Evolutionary conservation across 2,329 filamentous ascomycete genomes (phyloP).

Genomic region (Tolypocladium endophyticum): DNA sequence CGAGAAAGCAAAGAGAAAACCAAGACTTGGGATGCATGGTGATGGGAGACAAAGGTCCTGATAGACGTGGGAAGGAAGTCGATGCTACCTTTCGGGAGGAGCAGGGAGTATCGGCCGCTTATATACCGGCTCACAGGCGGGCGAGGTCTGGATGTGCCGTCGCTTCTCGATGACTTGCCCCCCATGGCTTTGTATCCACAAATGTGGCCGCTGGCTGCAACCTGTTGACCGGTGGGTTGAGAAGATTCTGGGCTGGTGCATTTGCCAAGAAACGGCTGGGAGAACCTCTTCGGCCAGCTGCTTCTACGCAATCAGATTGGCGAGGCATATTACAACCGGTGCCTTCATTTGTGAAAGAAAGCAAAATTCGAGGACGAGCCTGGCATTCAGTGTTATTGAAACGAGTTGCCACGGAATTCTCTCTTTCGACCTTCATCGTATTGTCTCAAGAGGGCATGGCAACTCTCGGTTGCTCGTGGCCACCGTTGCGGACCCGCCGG

Average conservation of each 20-base stretch:
- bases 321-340: not conserved
- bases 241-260: not conserved
- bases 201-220: not conserved
- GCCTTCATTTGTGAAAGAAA: not conserved
- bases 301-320: not conserved
- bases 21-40: conserved; percentile 6
- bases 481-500: not conserved
- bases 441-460: not conserved
- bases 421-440: not conserved
- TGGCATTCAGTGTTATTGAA: not conserved
- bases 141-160: not conserved
- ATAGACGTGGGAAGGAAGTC: not conserved
- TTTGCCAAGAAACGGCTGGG: conserved; percentile 3
- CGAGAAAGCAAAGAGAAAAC: conserved; percentile 6
- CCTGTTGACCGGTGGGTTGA: not conserved
- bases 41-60: not conserved
- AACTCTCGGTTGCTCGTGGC: not conserved
- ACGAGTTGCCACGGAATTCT: not conserved
- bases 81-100: not conserved
- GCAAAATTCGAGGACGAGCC: not conserved
- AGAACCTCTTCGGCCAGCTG: conserved; percentile 3
- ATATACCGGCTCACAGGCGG: not conserved
- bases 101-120: too few relatives aligned
- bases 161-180: not conserved
- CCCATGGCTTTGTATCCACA: not conserved